phyloP scores from a whole-genome alignment of 2,329 filamentous ascomycete genomes.

The Seiridium cupressi region DNA sequence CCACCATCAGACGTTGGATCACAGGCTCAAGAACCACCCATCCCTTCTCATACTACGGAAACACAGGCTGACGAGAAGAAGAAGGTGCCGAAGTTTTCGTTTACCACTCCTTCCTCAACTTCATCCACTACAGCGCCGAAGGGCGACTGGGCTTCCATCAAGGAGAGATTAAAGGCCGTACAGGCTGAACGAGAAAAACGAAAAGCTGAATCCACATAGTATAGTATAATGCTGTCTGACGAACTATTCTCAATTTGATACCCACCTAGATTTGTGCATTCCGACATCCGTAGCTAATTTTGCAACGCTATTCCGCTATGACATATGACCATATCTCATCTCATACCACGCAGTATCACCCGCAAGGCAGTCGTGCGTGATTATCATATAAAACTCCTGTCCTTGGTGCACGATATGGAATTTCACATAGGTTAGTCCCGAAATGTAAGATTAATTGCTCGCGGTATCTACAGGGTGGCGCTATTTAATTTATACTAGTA shows the following conservation, averaged over 20 bases:
- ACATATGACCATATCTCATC: too few relatives aligned
- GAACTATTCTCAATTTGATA: neutral
- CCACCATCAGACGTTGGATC: neutral
- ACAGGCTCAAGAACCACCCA: slow-evolving; percentile 13
- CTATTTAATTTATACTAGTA: neutral
- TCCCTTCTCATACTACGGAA: slow-evolving; percentile 18
- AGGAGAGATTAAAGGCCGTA: slow-evolving; percentile 56
- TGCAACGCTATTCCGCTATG: too few relatives aligned
- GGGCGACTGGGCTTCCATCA: slow-evolving; percentile 35
- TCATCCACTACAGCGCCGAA: slow-evolving; percentile 14
- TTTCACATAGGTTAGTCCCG: too few relatives aligned
- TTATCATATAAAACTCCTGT: too few relatives aligned
- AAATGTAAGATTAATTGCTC: too few relatives aligned
- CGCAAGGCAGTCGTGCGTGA: too few relatives aligned
- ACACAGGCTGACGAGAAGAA: slow-evolving; percentile 37
- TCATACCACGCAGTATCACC: too few relatives aligned
- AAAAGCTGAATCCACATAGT: slow-evolving; percentile 18
- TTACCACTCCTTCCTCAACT: slow-evolving; percentile 7
- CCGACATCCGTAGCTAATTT: too few relatives aligned
- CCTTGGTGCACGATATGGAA: too few relatives aligned
- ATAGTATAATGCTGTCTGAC: neutral
- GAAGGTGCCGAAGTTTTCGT: slow-evolving; percentile 15
- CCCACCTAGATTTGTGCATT: neutral
- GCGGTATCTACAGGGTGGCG: too few relatives aligned
- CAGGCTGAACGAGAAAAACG: slow-evolving; percentile 55